These are phyloP conservation scores for Postia placenta DNA, from an alignment of 768 basidiomycete genomes.

Conservation along the genomic window DNA sequence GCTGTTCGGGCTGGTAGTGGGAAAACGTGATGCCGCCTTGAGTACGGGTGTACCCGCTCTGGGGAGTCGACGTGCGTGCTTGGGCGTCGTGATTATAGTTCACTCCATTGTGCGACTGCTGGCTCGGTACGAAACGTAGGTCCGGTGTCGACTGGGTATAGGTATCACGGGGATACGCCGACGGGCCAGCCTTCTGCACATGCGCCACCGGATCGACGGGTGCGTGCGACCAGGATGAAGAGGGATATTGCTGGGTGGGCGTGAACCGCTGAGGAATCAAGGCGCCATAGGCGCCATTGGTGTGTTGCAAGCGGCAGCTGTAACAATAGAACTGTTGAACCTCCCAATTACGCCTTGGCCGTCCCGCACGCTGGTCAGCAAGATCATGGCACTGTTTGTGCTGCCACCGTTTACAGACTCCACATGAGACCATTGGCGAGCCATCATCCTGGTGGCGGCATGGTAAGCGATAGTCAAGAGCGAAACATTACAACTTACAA, in stretches of 20 bases:
- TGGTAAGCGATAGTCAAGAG: background rate
- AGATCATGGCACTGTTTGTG: slow-evolving; percentile 82
- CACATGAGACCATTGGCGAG: slow-evolving; percentile 75
- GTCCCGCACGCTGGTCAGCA: slow-evolving; percentile 58
- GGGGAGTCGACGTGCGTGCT: background rate
- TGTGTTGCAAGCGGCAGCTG: slow-evolving; percentile 37
- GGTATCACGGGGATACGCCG: slow-evolving; percentile 6
- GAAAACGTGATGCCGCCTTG: slow-evolving; percentile 17
- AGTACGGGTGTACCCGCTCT: slow-evolving; percentile 10
- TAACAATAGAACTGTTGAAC: slow-evolving; percentile 76
- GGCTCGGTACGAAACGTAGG: slow-evolving; percentile 8
- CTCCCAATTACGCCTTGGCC: slow-evolving; percentile 75
- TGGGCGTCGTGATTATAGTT: background rate
- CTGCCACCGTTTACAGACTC: slow-evolving; percentile 81
- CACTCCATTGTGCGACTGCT: slow-evolving; percentile 4
- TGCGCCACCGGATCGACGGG: slow-evolving; percentile 3
- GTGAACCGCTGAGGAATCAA: slow-evolving; percentile 11
- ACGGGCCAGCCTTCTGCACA: slow-evolving; percentile 1
- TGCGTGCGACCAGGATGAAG: slow-evolving; percentile 4
- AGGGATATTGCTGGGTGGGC: background rate
- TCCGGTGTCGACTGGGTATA: slow-evolving; percentile 11
- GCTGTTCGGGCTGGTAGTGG: slow-evolving; percentile 23
- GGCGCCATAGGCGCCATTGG: slow-evolving; percentile 8
- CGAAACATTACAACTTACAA: slow-evolving; percentile 37
- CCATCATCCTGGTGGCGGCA: slow-evolving; percentile 64